Base-by-base conservation (phyloP, 148 eudicot genomes). In the Heliamphora exappendiculata region DNA sequence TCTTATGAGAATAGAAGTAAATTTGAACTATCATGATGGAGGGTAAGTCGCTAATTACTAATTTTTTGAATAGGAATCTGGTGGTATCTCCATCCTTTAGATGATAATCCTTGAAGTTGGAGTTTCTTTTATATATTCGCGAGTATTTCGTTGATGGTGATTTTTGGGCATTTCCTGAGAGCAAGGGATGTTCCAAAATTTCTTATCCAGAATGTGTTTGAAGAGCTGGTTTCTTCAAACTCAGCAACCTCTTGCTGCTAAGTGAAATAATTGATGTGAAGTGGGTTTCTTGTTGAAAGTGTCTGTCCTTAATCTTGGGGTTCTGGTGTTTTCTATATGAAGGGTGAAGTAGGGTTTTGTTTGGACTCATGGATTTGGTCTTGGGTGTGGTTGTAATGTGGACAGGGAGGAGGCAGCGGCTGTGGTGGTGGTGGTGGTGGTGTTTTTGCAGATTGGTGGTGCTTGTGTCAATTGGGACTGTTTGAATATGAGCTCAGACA, bases 401-500 rank as follows among this genome's bases (percentile, higher is more conserved):
- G 89, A 79, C 90, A 86, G 89, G 96, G 85, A 86, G 86, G 88
- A 81, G 83, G 87, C 80, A 76, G 85, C 86, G 72, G 82, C 86
- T 81, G 85, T 86, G 83, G 91, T 83, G 88, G 83, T 88, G 86
- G 87, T 84, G 81, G 79, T 83, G 85, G 80, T 67, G 82, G 80
- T 78, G 80, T 65, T 78, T 72, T 80, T 87, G 79, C 81, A 54
- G 59, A 69, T 79, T 76, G 28, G 81, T 80, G 81, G 79, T 82
- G 81, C 75, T 83, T 87, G 81, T 72, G 83, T 79, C 79, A 50
- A 79, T 70, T 64, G 80, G 78, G 75, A 66, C 74, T 81, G 71
- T 50, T 78, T 84, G 83, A 87, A 88, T 78, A 92, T 95, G 98
- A 87, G 91, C 81, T 84, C 93, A 72, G 90, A 84, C 74, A 87